Percentiles rank a stretch among this genome's conserved stretches.
phyloP scores from a whole-genome alignment of 129 eudicot species.

The Sambucus nigra region DNA sequence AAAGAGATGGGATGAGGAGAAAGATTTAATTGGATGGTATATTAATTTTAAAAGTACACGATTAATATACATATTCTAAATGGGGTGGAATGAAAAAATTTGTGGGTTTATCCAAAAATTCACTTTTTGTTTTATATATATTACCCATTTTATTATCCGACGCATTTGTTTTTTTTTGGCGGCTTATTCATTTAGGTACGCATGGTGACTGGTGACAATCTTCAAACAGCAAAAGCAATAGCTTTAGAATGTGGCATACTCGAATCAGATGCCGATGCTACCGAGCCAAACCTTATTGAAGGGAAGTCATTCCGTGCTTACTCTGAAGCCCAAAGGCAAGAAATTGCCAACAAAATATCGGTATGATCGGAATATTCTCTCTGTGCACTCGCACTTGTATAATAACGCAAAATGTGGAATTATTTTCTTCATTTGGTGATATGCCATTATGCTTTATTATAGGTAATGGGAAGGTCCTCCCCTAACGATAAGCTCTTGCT shows the following conservation, averaged over 20 bases:
- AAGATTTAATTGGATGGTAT: no score
- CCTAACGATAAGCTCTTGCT: conserved; percentile 91
- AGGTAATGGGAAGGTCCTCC: conserved; percentile 98
- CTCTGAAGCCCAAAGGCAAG: conserved; percentile 48
- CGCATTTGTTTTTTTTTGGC: background rate
- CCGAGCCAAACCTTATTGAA: conserved; percentile 77
- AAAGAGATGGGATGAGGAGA: no score
- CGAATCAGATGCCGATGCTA: conserved; percentile 61
- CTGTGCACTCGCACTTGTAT: background rate
- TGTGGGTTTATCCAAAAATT: no score
- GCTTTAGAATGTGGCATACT: conserved; percentile 94
- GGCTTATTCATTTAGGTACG: conserved; percentile 45
- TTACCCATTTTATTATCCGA: no score
- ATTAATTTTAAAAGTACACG: no score
- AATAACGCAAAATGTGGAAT: no score
- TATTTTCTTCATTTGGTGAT: background rate
- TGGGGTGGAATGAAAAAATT: no score
- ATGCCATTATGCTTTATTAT: conserved; percentile 4
- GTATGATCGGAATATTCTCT: conserved; percentile 24
- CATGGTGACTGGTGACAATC: conserved; percentile 97
- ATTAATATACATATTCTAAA: no score
- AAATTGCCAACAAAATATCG: conserved; percentile 61
- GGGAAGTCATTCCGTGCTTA: conserved; percentile 73
- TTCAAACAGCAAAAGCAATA: conserved; percentile 85
- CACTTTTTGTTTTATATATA: no score